Conservation (phyloP, 352 stramenopile species). For the Phytophthora crassamura region DNA sequence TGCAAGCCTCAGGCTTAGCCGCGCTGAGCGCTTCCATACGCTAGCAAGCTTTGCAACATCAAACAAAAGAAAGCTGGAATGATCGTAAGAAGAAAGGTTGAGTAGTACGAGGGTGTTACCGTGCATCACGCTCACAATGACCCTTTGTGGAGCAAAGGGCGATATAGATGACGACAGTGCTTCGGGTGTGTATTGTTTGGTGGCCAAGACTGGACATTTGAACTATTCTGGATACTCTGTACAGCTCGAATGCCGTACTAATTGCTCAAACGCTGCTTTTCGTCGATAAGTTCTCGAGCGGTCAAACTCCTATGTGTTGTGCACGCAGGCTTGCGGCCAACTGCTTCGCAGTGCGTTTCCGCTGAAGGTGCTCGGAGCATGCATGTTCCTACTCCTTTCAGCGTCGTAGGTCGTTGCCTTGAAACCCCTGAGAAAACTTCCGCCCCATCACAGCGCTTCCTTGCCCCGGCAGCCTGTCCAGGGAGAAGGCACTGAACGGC, state of each 20-base stretch:
- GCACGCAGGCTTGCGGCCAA: constrained; percentile 6
- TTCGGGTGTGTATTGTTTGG: no score
- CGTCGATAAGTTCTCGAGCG: no score
- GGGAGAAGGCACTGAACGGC: constrained; percentile 9
- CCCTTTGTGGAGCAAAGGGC: no score
- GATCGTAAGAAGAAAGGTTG: neutral
- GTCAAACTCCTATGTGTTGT: constrained; percentile 3
- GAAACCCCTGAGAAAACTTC: constrained; percentile 37
- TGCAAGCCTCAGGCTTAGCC: neutral
- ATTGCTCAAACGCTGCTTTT: constrained; percentile 30
- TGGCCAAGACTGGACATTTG: constrained; percentile 9
- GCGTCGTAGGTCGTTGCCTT: neutral
- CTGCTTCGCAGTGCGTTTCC: constrained; percentile 20
- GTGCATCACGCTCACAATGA: no score
- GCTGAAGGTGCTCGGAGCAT: neutral
- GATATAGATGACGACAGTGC: no score
- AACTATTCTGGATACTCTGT: constrained; percentile 14
- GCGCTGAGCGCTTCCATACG: neutral
- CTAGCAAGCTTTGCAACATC: no score
- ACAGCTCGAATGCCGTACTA: constrained; percentile 7
- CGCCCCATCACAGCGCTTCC: constrained; percentile 14
- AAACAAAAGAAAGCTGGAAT: no score
- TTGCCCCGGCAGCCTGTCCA: constrained; percentile 16
- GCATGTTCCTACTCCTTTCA: no score
- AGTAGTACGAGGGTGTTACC: neutral